phyloP scores from a whole-genome alignment of 352 stramenopile species.

The Thraustochytrium sp. region DNA sequence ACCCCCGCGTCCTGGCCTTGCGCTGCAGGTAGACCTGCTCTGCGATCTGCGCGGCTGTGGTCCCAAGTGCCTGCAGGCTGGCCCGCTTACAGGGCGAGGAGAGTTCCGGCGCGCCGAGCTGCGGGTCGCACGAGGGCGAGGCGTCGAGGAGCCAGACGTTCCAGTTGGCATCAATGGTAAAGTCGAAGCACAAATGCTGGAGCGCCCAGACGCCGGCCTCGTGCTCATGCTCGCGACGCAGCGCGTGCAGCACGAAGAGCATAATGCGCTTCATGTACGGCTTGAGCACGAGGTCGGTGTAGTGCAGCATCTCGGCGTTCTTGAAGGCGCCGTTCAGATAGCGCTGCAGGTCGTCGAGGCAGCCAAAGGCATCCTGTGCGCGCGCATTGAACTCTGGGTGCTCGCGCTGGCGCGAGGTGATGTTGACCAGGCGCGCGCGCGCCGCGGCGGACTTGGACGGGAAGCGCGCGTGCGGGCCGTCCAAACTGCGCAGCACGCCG shows the following conservation, averaged over 20 bases:
- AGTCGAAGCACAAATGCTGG: constrained; percentile 33
- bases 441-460: not conserved
- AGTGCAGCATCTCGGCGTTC: constrained; percentile 34
- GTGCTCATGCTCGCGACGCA: constrained; percentile 33
- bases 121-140: constrained; percentile 4
- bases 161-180: constrained; percentile 35
- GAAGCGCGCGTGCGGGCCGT: not conserved
- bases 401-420: constrained; percentile 23
- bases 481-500: constrained; percentile 1
- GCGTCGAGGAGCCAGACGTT: constrained; percentile 38
- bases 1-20: not conserved
- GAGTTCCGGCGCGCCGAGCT: not conserved
- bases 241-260: constrained; percentile 16
- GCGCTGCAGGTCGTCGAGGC: constrained; percentile 26
- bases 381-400: constrained; percentile 4
- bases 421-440: not conserved
- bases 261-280: constrained; percentile 20
- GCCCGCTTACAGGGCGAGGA: constrained; percentile 3
- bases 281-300: constrained; percentile 11
- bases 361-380: not conserved
- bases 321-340: not conserved
- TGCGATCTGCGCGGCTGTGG: not conserved
- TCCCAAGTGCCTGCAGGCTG: constrained; percentile 1
- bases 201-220: constrained; percentile 9
- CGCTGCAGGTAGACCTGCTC: not conserved